Base-by-base conservation (phyloP, 2,329 filamentous ascomycete genomes). In the Nemania diffusa region DNA sequence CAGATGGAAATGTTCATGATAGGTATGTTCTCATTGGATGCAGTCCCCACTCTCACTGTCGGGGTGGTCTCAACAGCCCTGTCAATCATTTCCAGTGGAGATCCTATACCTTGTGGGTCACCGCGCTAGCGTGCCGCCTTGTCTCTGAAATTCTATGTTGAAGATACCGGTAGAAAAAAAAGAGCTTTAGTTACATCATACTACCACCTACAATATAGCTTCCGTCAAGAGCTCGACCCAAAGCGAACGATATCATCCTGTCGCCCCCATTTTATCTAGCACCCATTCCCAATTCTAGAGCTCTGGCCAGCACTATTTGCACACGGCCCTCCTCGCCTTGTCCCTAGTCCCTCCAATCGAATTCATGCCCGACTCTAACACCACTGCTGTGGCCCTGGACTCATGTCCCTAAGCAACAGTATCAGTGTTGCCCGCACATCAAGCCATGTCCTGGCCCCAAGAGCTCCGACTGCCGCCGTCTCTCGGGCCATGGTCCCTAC, bases 371-470 rank as follows among this genome's bases (percentile, higher is more conserved):
- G 66, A 70, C 53, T 56, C 26, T 22, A 55, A 62, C 26, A 29
- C 58, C 67, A 64, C 72, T 70, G 69, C 73, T 62, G 74, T 74
- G 74, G 73, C 71, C 70, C 67, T 50, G 70, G 71, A 75, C 73
- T 73, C 71, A 80, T 80, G 78, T 78, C 78, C 75, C 73, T 78
- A 69, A 71, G 74, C 72, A 74, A 66, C 66, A 75, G 74, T 69
- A 51, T 76, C 72, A 64, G 69, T 67, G 61, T 65, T 68, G 68
- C 74, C 58, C 76, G 77, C 73, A 69, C 76, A 68, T 73, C 74
- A 37, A 72, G 73, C 65, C 71, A 76, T 70, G 71, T 68, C 69
- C 65, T 77, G 66, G 74, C 68, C 73, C 69, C 73, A 26, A 72
- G 69, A 62, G 71, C 72, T 34, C 37, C 63, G 24, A 55, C 57